Evolutionary conservation across 1,284 basidiomycete genomes (phyloP).

Genomic region (Rhodotorula mucilaginosa): DNA sequence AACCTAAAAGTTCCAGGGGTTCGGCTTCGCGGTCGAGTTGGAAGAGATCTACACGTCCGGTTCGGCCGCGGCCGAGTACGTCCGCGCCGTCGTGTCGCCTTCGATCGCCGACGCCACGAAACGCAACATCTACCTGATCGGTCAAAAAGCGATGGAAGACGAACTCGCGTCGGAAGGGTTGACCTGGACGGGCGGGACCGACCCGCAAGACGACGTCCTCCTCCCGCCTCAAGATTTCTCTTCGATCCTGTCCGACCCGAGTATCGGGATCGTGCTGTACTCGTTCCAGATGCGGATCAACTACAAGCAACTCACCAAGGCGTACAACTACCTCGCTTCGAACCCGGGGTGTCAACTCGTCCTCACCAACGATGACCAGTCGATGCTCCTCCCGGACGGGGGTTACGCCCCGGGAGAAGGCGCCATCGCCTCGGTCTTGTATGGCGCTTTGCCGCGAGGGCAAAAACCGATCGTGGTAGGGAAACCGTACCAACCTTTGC

Average conservation of each 20-base stretch:
- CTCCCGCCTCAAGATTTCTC: slow-evolving; percentile 67
- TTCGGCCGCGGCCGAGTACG: slow-evolving; percentile 87
- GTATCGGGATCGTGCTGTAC: slow-evolving; percentile 81
- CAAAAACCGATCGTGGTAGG: slow-evolving; percentile 65
- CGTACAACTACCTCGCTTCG: slow-evolving; percentile 74
- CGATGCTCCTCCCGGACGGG: slow-evolving; percentile 52
- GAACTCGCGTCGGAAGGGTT: slow-evolving; percentile 84
- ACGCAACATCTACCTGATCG: slow-evolving; percentile 70
- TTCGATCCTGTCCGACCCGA: slow-evolving; percentile 64
- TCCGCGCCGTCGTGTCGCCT: slow-evolving; percentile 77
- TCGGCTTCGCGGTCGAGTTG: slow-evolving; percentile 71
- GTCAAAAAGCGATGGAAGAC: slow-evolving; percentile 87
- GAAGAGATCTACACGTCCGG: slow-evolving; percentile 96
- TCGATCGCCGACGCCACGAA: slow-evolving; percentile 21
- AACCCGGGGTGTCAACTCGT: slow-evolving; percentile 80
- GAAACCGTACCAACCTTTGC: slow-evolving; percentile 87
- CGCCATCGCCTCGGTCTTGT: slow-evolving; percentile 75
- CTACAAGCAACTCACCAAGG: slow-evolving; percentile 91
- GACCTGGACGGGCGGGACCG: slow-evolving; percentile 76
- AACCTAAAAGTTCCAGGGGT: slow-evolving; percentile 65
- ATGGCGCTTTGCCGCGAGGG: slow-evolving; percentile 63
- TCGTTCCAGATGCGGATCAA: slow-evolving; percentile 58
- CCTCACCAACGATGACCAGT: slow-evolving; percentile 88
- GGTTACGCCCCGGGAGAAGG: slow-evolving; percentile 57
- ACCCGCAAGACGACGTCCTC: slow-evolving; percentile 75